Percentiles rank a stretch among this genome's conserved stretches.
Conservation (phyloP, 768 basidiomycete genomes). For the Rhodosporidiobolus odoratus region DNA sequence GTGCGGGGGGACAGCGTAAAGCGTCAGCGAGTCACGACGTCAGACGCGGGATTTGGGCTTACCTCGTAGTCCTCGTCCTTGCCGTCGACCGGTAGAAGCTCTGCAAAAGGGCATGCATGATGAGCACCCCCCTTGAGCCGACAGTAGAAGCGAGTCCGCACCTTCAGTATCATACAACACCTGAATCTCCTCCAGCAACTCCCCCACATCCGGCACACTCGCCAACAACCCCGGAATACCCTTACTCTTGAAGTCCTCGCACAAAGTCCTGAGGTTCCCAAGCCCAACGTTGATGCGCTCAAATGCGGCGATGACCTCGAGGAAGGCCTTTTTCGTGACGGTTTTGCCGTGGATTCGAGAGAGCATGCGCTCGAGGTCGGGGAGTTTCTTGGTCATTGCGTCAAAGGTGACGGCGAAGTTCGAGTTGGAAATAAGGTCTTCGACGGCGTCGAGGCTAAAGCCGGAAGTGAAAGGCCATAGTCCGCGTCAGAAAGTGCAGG, state of each 20-base stretch:
- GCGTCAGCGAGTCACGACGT: background rate
- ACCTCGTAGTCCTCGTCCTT: constrained; percentile 79
- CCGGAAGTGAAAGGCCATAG: background rate
- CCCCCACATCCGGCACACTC: constrained; percentile 70
- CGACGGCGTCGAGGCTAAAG: constrained; percentile 80
- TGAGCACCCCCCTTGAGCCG: background rate
- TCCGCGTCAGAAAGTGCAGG: background rate
- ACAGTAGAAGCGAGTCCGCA: constrained; percentile 22
- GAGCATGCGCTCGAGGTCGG: constrained; percentile 88
- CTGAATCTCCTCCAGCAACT: constrained; percentile 67
- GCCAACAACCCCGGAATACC: constrained; percentile 70
- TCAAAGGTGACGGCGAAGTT: constrained; percentile 72
- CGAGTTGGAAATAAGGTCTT: constrained; percentile 77
- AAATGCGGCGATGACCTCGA: constrained; percentile 55
- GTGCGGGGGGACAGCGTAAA: background rate
- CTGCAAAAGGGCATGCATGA: background rate
- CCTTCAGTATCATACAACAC: constrained; percentile 57
- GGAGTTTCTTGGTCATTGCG: constrained; percentile 69
- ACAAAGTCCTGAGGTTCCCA: constrained; percentile 57
- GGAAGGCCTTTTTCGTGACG: constrained; percentile 77
- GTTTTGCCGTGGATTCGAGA: constrained; percentile 91
- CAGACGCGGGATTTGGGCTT: background rate
- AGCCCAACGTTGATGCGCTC: constrained; percentile 66
- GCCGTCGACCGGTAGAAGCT: constrained; percentile 70
- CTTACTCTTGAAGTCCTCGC: constrained; percentile 69